Conservation (phyloP, 331 rosid genomes). For the Erythrophleum ivorense region DNA sequence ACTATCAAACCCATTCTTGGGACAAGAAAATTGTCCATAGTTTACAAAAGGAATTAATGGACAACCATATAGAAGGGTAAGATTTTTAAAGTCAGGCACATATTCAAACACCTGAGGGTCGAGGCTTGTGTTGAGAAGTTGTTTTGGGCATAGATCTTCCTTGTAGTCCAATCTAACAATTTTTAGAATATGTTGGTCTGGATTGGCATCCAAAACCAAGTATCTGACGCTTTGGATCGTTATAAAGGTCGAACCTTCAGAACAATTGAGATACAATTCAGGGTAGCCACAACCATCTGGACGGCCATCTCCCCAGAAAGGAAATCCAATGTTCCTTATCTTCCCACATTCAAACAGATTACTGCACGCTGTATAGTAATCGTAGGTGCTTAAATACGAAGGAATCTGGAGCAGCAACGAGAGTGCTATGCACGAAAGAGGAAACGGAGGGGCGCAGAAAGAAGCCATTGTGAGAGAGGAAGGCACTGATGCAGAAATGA, state of each 20-base stretch:
- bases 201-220: constrained; percentile 38
- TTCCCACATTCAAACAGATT: background rate
- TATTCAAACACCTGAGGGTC: constrained; percentile 41
- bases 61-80: constrained; percentile 55
- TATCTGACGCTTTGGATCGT: constrained; percentile 46
- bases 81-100: background rate
- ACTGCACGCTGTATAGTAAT: background rate
- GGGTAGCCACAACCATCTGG: constrained; percentile 62
- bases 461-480: background rate
- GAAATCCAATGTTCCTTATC: background rate
- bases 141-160: constrained; percentile 48
- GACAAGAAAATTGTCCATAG: background rate
- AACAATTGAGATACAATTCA: constrained; percentile 50
- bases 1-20: background rate
- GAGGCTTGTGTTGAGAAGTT: constrained; percentile 38
- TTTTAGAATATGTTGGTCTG: constrained; percentile 11
- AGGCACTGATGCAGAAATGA: background rate
- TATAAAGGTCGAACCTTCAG: background rate
- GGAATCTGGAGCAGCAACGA: background rate
- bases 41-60: accelerated
- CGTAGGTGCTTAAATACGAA: background rate
- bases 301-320: constrained; percentile 51
- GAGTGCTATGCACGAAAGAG: background rate
- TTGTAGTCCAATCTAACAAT: constrained; percentile 53
- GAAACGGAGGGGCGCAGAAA: background rate